Base-by-base conservation (phyloP, 2,329 filamentous ascomycete genomes). In the Hypoxylon sp. region DNA sequence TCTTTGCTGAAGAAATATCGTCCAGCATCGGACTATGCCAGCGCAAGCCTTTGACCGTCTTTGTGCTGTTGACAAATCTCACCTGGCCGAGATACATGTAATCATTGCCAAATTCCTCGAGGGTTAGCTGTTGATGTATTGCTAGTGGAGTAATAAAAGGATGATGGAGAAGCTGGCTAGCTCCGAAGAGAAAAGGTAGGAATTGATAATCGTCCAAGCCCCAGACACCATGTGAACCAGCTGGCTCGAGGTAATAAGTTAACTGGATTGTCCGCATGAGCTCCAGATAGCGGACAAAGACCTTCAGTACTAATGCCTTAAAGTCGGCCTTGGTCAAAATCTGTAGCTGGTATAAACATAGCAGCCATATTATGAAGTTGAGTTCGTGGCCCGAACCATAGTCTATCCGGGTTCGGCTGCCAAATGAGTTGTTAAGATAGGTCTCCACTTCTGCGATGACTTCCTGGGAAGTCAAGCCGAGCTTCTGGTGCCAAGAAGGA, bases 1-100 rank as follows among this genome's bases (percentile, higher is more conserved):
- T 92, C 77, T 93, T 94, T 14, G 95, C 91, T 1, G 93, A 90
- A 2, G 92, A 96, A 70, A 99, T 99, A 77, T 99, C 96, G 76
- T 99, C 96, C 16, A 99, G 87, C 96, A 99, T 98, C 2, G 96
- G 96, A 69, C 91, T 94, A 75, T 99, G 96, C 96, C 96, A 99
- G 46, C 96, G 87, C 65, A 99, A 82, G 1, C 94, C 95, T 75
- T 96, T 93, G 62, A 97, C 94, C 1, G 93, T 97, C 83, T 99
- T 99, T 63, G 97, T 96, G 71, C 90, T 92, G 80, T 98, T 97
- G 62, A 99, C 95, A 80, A 97, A 99, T 54, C 87, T 86, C 25
- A 99, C 93, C 79, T 98, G 96, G 55, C 94, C 91, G 0, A 99
- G 87, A 74, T 99, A 99, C 61, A 99, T 82, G 74, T 91, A 99